These are phyloP conservation scores for Pharus latifolius DNA, from an alignment of 176 grass and related monocot genomes.

Conservation along the genomic window DNA sequence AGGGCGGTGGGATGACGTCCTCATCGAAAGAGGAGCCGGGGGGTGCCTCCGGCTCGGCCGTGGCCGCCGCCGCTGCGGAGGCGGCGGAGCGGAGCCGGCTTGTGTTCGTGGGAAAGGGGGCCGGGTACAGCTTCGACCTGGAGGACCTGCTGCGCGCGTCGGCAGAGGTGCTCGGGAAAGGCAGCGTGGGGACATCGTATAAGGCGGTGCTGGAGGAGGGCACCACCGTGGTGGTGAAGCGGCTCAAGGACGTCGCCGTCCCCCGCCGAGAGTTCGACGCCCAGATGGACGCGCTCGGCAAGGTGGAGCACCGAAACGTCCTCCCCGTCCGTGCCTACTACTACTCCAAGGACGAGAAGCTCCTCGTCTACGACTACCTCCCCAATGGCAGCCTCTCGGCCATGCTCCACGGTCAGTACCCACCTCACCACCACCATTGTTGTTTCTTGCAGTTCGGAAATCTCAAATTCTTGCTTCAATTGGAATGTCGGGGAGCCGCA, in stretches of 20 bases:
- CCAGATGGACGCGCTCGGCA: constrained; percentile 59
- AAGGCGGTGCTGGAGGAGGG: constrained; percentile 97
- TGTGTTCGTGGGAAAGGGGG: constrained; percentile 74
- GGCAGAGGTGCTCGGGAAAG: constrained; percentile 95
- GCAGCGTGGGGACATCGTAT: constrained; percentile 80
- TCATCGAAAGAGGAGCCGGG: constrained; percentile 65
- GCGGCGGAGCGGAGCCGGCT: constrained; percentile 54
- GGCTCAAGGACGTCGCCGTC: constrained; percentile 84
- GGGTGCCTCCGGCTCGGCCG: not conserved
- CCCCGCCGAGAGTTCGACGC: constrained; percentile 62
- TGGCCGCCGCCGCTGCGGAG: not conserved
- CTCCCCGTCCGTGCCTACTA: constrained; percentile 81
- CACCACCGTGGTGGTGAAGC: constrained; percentile 90
- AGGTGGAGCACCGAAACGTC: constrained; percentile 59
- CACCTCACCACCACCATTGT: not conserved
- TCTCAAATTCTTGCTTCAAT: too few relatives aligned
- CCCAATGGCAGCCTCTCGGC: constrained; percentile 93
- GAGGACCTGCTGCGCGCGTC: constrained; percentile 95
- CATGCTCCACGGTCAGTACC: constrained; percentile 70
- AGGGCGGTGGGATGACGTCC: constrained; percentile 43
- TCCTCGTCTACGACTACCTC: constrained; percentile 86
- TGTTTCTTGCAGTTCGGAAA: too few relatives aligned
- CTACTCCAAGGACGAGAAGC: constrained; percentile 97
- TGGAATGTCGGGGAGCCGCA: too few relatives aligned
- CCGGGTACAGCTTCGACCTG: constrained; percentile 85